Conservation (phyloP, 148 eudicot genomes). For the Fagopyrum tataricum region DNA sequence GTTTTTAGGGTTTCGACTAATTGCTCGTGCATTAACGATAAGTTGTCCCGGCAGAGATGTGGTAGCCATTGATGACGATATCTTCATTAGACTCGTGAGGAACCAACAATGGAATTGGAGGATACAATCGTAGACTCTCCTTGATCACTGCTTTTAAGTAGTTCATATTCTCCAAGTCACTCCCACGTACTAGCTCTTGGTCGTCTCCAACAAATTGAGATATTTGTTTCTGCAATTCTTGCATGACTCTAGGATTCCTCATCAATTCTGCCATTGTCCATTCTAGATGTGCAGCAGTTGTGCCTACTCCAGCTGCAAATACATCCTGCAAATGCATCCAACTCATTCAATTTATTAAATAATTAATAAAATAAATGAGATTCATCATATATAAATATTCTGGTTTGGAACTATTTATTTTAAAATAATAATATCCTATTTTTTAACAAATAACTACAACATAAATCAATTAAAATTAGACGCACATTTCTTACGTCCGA, state of each 20-base stretch:
- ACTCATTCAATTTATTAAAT: too few species aligned
- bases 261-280: constrained; percentile 22
- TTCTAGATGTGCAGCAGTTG: constrained; percentile 4
- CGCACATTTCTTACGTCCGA: too few species aligned
- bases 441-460: too few species aligned
- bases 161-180: constrained; percentile 2
- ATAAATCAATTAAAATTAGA: too few species aligned
- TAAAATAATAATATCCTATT: too few species aligned
- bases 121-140: constrained; percentile 21
- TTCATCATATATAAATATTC: too few species aligned
- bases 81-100: constrained; percentile 16
- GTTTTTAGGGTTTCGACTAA: neutral
- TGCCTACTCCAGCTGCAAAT: constrained; percentile 7
- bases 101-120: constrained; percentile 19
- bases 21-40: neutral
- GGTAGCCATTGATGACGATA: constrained; percentile 4
- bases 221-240: constrained; percentile 20
- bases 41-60: constrained; percentile 4
- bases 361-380: too few species aligned
- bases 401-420: too few species aligned
- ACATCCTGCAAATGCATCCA: constrained; percentile 3
- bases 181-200: neutral
- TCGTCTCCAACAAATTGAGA: neutral
- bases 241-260: constrained; percentile 18
- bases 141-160: constrained; percentile 25